Evolutionary conservation across 805 yeast species (phyloP), one percentile per base, ranked within the genome.

Genomic region (Jamesozyma rosinii): DNA sequence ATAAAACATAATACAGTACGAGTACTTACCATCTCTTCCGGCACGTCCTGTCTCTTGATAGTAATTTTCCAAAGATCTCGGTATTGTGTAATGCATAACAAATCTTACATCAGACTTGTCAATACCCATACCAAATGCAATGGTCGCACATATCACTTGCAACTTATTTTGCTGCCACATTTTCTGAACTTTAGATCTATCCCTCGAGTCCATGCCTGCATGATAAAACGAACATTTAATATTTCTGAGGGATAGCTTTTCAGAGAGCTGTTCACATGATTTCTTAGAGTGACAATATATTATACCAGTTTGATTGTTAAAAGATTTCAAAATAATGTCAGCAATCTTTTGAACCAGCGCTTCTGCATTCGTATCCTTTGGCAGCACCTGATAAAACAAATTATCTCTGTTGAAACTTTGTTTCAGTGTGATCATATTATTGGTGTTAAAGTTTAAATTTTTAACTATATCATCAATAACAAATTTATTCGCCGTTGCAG

Each of bases 81-180:
- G 97, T 21, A 92, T 66, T 5, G 92, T 84, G 49, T 82, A 71
- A 65, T 92, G 98, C 35, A 86, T 78, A 3, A 92, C 97, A 67
- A 74, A 89, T 38, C 98, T 69, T 11, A 92, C 98, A 63, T 92
- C 95, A 0, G 96, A 84, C 61, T 92, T 92, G 65, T 92, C 98
- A 44, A 92, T 90, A 38, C 98, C 98, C 98, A 92, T 92, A 22
- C 98, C 98, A 71, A 92, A 92, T 0, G 98, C 98, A 54, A 92
- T 83, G 0, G 98, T 92, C 0, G 98, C 98, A 67, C 97, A 90
- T 13, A 92, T 88, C 1, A 89, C 82, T 57, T 81, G 82, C 19
- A 81, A 65, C 18, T 63, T 59, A 43, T 83, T 81, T 1, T 65
- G 58, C 61, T 92, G 98, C 98, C 98, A 92, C 27, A 65, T 68